Evolutionary conservation across 805 yeast genomes (phyloP).

Genomic region (Metschnikowia vanudenii): DNA sequence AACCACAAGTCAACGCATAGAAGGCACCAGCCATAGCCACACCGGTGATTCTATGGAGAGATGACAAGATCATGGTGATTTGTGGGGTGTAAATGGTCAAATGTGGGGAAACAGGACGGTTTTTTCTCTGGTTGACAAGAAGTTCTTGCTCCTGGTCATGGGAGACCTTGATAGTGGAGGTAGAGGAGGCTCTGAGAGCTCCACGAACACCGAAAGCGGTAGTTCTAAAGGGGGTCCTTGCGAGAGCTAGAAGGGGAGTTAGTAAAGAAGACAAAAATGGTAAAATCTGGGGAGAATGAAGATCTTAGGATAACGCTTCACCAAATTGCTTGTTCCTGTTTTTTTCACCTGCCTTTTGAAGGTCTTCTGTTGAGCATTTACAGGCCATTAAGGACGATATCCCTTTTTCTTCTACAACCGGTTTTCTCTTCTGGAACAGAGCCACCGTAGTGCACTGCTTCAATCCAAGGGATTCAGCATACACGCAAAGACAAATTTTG

Average conservation of each 20-base stretch:
- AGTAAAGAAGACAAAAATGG: neutral
- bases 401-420: no score
- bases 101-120: conserved; percentile 91
- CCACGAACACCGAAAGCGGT: conserved; percentile 18
- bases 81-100: conserved; percentile 88
- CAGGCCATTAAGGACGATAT: no score
- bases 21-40: conserved; percentile 75
- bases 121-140: conserved; percentile 75
- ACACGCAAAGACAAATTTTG: no score
- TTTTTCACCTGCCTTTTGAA: no score
- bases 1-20: conserved; percentile 73
- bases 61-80: conserved; percentile 77
- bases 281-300: neutral
- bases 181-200: conserved; percentile 17
- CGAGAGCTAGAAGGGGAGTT: conserved; percentile 8
- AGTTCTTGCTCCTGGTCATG: conserved; percentile 64
- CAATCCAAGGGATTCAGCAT: no score
- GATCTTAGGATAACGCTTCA: neutral
- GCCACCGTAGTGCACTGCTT: no score
- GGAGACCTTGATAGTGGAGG: conserved; percentile 47
- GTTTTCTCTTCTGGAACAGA: no score
- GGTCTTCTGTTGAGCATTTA: no score
- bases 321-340: no score
- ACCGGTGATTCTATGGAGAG: conserved; percentile 86
- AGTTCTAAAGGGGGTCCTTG: conserved; percentile 12